Evolutionary conservation across 164 flowering plant species (phyloP), one percentile per base, ranked within the genome.

Genomic region (Liriodendron chinense): DNA sequence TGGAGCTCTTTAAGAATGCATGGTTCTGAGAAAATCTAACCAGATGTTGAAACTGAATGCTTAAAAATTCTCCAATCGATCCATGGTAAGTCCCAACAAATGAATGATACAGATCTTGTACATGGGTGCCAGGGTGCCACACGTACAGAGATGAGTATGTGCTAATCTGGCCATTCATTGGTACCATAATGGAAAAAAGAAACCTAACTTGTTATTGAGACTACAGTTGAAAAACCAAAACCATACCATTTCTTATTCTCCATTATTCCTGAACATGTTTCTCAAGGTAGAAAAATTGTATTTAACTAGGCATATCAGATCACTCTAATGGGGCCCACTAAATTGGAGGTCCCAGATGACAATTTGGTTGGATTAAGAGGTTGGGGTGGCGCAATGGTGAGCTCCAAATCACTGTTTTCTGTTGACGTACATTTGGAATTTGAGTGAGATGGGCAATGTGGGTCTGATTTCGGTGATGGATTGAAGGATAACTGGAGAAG

Each of bases 381-480:
- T 34, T 22, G 72, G 57, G 72, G 68, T 1, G 68, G 72, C 6
- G 68, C 68, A 47, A 61, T 69, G 16, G 68, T 69, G 65, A 75
- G 72, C 72, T 69, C 77, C 72, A 69, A 28, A 61, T 75, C 73
- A 61, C 61, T 43, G 67, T 23, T 75, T 7, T 34, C 77, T 21
- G 59, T 6, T 2, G 68, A 16, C 9, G 75, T 25, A 22, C 34
- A 7, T 43, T 50, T 61, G 6, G 22, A 21, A 2, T 22, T 66
- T 23, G 61, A 22, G 22, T 68, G 57, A 57, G 72, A 69, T 23
- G 72, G 65, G 25, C 67, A 26, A 49, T 68, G 26, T 26, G 56
- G 23, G 59, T 47, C 61, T 1, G 65, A 24, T 43, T 69, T 72
- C n/a, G 77, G 24, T 0, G 56, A 53, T 14, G 69, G 26, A 14